Evolutionary conservation across 148 eudicot genomes (phyloP).

Genomic region (Camellia sinensis): DNA sequence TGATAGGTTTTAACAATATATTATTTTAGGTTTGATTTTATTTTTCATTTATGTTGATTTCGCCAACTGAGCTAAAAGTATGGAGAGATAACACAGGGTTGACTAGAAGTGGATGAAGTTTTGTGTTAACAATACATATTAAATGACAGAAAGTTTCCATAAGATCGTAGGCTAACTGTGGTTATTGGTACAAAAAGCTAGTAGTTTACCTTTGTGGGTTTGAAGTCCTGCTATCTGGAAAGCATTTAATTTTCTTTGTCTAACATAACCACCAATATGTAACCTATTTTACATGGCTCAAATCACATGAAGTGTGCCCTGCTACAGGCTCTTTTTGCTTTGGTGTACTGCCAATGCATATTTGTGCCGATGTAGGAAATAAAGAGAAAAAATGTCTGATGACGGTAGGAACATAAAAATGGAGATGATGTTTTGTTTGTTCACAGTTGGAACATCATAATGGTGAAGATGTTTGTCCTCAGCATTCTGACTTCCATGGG

Average conservation of each 20-base stretch:
- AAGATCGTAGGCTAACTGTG: too few species aligned
- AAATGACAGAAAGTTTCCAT: too few species aligned
- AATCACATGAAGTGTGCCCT: background rate
- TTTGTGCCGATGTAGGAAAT: background rate
- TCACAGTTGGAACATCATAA: too few species aligned
- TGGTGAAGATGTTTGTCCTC: background rate
- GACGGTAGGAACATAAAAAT: background rate
- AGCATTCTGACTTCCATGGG: background rate
- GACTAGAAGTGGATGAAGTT: too few species aligned
- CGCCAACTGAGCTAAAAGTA: too few species aligned
- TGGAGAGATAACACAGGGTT: too few species aligned
- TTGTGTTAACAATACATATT: too few species aligned
- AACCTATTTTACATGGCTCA: background rate
- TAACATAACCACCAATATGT: background rate
- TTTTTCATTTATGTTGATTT: too few species aligned
- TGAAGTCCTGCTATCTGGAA: background rate
- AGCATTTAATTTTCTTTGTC: background rate
- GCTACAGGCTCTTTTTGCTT: constrained; percentile 3
- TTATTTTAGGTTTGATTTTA: too few species aligned
- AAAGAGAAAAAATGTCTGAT: background rate
- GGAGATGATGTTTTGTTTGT: too few species aligned
- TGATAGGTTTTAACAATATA: too few species aligned
- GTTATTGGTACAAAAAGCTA: too few species aligned
- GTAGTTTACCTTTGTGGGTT: background rate
- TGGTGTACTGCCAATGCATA: background rate